Evolutionary conservation across 108 stramenopile species (phyloP).

Genomic region (Pseudonitzschia multiseries): DNA sequence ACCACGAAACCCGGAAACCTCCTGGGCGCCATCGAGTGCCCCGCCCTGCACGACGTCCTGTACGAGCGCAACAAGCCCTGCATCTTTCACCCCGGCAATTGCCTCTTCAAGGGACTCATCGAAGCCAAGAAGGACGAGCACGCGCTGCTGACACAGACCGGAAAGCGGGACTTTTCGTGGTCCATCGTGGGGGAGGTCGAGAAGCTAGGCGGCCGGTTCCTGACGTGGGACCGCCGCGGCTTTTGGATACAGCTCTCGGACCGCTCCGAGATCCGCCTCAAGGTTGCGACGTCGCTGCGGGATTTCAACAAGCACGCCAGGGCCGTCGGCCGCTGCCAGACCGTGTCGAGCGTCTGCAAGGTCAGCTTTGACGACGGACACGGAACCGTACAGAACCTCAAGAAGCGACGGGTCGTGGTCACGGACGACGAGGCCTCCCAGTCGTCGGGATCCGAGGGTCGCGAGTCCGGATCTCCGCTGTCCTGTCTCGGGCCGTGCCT

Average conservation of each 20-base stretch:
- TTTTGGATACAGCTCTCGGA: background rate
- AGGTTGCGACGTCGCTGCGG: conserved; percentile 8
- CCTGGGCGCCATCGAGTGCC: conserved; percentile 11
- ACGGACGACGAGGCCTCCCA: conserved; percentile 5
- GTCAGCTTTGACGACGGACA: background rate
- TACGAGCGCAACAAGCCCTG: conserved; percentile 6
- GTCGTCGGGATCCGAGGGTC: background rate
- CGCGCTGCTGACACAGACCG: conserved; percentile 11
- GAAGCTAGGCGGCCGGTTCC: background rate
- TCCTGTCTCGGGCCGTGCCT: no score
- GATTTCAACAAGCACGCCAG: conserved; percentile 12
- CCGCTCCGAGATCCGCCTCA: conserved; percentile 8
- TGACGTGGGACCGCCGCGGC: conserved; percentile 14
- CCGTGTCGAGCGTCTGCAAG: background rate
- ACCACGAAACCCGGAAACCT: background rate
- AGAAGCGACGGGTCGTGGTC: background rate
- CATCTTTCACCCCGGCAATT: conserved; percentile 13
- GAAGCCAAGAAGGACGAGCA: conserved; percentile 9
- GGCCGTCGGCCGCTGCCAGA: background rate
- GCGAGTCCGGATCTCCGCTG: background rate
- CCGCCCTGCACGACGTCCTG: conserved; percentile 5
- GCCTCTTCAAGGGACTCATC: background rate
- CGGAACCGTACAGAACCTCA: no score
- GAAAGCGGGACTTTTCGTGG: conserved; percentile 10
- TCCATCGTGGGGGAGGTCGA: conserved; percentile 11